Conservation (phyloP, 805 yeast species). For the Yarrowia sp. region DNA sequence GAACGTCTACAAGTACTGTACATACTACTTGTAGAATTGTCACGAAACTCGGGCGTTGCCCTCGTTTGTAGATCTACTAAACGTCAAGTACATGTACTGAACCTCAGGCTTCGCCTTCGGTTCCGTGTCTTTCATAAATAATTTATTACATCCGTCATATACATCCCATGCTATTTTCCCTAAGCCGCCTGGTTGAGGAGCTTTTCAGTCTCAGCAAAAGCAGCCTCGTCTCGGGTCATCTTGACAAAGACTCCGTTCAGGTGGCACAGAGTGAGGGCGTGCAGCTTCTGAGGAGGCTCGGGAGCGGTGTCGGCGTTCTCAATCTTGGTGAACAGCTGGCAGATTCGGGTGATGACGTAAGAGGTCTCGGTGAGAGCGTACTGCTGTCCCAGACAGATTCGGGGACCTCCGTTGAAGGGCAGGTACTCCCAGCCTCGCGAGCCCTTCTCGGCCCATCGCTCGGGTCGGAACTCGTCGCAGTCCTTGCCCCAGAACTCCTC, state of each 20-base stretch:
- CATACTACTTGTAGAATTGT: too few species aligned
- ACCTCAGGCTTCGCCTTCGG: too few species aligned
- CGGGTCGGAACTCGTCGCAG: constrained; percentile 55
- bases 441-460: constrained; percentile 56
- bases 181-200: neutral
- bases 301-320: constrained; percentile 20
- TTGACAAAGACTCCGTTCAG: constrained; percentile 15
- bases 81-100: too few species aligned
- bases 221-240: constrained; percentile 29
- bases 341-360: constrained; percentile 54
- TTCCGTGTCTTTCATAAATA: neutral
- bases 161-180: neutral
- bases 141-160: constrained; percentile 1
- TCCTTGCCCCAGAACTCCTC: constrained; percentile 55
- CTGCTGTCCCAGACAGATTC: constrained; percentile 64
- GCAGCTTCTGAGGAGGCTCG: constrained; percentile 7
- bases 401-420: constrained; percentile 64
- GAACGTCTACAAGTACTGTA: too few species aligned
- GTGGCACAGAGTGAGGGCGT: constrained; percentile 34
- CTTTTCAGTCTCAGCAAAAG: constrained; percentile 2
- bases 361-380: constrained; percentile 62
- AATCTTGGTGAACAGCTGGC: constrained; percentile 43
- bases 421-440: constrained; percentile 54
- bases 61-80: too few species aligned
- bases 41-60: too few species aligned